Evolutionary conservation across 2,329 filamentous ascomycete genomes (phyloP).

Genomic region (Macrophomina phaseolina): DNA sequence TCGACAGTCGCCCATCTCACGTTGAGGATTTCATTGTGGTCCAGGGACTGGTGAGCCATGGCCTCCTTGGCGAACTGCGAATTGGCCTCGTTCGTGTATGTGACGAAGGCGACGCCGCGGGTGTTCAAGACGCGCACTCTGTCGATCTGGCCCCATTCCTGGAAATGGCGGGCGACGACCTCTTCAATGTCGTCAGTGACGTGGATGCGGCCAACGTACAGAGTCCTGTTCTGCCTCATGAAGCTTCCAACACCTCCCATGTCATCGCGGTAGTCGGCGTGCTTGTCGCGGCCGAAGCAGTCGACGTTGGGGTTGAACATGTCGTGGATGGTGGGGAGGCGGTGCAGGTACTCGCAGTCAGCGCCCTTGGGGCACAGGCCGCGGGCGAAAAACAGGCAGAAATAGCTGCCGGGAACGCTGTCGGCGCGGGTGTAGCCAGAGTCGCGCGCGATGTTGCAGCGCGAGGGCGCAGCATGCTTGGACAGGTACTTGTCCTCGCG

Average conservation of each 20-base stretch:
- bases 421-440: constrained; percentile 58
- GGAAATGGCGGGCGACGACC: constrained; percentile 90
- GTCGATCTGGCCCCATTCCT: constrained; percentile 95
- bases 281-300: constrained; percentile 93
- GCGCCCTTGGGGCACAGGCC: constrained; percentile 82
- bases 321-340: constrained; percentile 84
- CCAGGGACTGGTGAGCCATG: constrained; percentile 92
- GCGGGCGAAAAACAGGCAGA: constrained; percentile 91
- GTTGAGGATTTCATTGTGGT: constrained; percentile 91
- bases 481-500: constrained; percentile 89
- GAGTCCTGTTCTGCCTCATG: constrained; percentile 88
- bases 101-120: constrained; percentile 91
- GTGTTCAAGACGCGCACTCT: constrained; percentile 85
- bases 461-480: constrained; percentile 79
- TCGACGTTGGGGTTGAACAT: constrained; percentile 93
- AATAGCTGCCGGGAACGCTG: constrained; percentile 70
- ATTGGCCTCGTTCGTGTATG: constrained; percentile 80
- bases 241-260: constrained; percentile 98
- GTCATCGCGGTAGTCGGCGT: constrained; percentile 90
- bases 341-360: constrained; percentile 93
- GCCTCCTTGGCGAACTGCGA: constrained; percentile 68
- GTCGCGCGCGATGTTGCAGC: constrained; percentile 82
- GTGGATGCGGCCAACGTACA: constrained; percentile 93
- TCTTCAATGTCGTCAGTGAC: constrained; percentile 98
- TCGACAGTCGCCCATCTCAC: constrained; percentile 97